Evolutionary conservation across 164 flowering plant species (phyloP), one percentile per base, ranked within the genome.

Genomic region (Sextonia rubra): DNA sequence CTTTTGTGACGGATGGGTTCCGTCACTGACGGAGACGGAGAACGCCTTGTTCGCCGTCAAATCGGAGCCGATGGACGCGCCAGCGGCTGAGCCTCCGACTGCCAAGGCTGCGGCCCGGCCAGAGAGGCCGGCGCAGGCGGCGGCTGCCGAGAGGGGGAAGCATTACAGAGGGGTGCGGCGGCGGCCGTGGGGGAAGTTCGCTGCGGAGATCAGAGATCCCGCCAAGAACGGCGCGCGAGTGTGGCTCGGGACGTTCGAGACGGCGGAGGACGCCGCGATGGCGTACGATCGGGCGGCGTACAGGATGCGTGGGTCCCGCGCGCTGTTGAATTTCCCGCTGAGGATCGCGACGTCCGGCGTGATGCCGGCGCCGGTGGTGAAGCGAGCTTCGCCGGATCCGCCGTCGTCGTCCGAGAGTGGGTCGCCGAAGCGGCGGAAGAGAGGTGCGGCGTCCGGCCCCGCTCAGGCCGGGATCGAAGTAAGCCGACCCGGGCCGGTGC

Each of bases 1-100:
- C 52, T 82, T 86, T 23, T 82, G 30, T 18, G 77, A 69, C 20
- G 97, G 98, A 0, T 90, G 94, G 97, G 72, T 77, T 30, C 96
- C 97, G 17, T 77, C 74, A 7, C 65, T 69, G 9, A 22, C 64
- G 3, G 15, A 12, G 9, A 3, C 72, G 0, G 76, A 64, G 25
- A n/a, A 9, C 15, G 12, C 24, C 25, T 61, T 23, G 48, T 49
- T 29, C 47, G 15, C 61, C 3, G 75, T 66, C 29, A 80, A 81
- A 47, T 24, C 78, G n/a, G 86, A 81, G 80, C 12, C 24, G 69
- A 32, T 18, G 12, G 70, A 18, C 17, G 22, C 22, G 49, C 25
- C 80, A 18, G 24, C n/a, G 23, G 23, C 47, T 15, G 18, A 24
- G 2, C 29, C 60, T 4, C 17, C 23, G 30, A 30, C 67, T 12